phyloP scores from a whole-genome alignment of 208 protist genomes.

The Porcisia hertigi region DNA sequence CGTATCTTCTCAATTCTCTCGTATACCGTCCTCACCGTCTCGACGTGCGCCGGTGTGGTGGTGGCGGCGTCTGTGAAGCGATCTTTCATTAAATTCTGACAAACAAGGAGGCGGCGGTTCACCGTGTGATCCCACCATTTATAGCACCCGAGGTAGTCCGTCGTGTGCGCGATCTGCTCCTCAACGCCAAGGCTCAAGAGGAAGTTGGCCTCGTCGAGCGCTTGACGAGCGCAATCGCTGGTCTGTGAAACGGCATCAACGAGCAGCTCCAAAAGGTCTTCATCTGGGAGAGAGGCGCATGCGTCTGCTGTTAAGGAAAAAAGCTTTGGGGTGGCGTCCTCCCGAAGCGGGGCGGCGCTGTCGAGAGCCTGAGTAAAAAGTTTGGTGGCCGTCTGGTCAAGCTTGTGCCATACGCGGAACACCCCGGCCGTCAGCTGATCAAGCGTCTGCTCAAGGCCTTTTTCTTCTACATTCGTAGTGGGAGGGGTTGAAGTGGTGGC shows the following conservation, averaged over 20 bases:
- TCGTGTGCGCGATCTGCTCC: slow-evolving; percentile 64
- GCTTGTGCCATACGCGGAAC: slow-evolving; percentile 34
- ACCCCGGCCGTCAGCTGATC: slow-evolving; percentile 20
- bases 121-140: slow-evolving; percentile 59
- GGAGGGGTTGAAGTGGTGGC: not conserved
- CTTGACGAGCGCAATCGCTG: slow-evolving; percentile 22
- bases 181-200: slow-evolving; percentile 62
- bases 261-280: slow-evolving; percentile 37
- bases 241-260: slow-evolving; percentile 49
- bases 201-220: slow-evolving; percentile 50
- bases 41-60: slow-evolving; percentile 1
- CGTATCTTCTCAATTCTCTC: slow-evolving; percentile 37
- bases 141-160: slow-evolving; percentile 59
- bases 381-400: slow-evolving; percentile 36
- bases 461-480: not conserved
- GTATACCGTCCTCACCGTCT: slow-evolving; percentile 6
- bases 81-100: slow-evolving; percentile 36
- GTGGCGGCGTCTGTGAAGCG: not conserved
- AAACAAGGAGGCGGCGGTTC: slow-evolving; percentile 42
- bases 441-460: slow-evolving; percentile 12
- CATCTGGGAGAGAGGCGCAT: slow-evolving; percentile 24
- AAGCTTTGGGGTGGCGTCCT: slow-evolving; percentile 32
- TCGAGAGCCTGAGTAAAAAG: slow-evolving; percentile 38
- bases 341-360: slow-evolving; percentile 18
- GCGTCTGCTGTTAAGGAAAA: slow-evolving; percentile 36